Base-by-base conservation (phyloP, 176 grass and related monocot species). In the Cenchrus purpureus region DNA sequence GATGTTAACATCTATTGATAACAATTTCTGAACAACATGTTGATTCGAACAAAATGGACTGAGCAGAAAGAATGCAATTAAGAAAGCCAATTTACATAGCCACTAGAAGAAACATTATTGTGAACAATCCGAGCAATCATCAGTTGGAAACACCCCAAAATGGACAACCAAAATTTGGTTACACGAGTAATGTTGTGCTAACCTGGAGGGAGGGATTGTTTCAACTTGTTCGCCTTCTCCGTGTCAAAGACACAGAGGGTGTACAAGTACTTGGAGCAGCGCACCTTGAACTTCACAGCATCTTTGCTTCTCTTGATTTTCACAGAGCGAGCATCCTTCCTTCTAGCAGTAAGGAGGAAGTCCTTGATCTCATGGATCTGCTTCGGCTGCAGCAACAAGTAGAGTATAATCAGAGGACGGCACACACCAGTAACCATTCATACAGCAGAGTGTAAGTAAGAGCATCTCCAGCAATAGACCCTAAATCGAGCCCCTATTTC, bases 281-380 rank as follows among this genome's bases (percentile, higher is more conserved):
- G 62, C 16, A 95, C 93, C 85, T 95, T 95, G 84, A 95, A 95
- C 85, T 92, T 95, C 37, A 90, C 85, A 0, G 73, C 90, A 63
- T 95, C 90, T 77, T 95, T 95, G 90, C 87, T 92, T 80, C 90
- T 95, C 82, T 95, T 95, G 68, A 95, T 95, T 69, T 90, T 95
- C 55, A 95, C 93, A 34, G 90, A 95, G 10, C 87, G 84, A 19
- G 93, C 93, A 80, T 95, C 93, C 82, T 95, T 95, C 82, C 93
- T 92, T 71, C 88, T 95, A 0, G 82, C 90, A 0, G 93, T 92
- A 78, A 95, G 90, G 57, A 94, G 92, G 90, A 94, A 94, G 76
- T 94, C 92, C 90, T 94, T 94, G 81, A 95, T 90, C 85, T 92
- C 93, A 56, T 88, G 87, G 57, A 95, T 95, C 87, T 95, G 90